phyloP scores from a whole-genome alignment of 2,329 filamentous ascomycete species.

The Aureobasidium sp. region DNA sequence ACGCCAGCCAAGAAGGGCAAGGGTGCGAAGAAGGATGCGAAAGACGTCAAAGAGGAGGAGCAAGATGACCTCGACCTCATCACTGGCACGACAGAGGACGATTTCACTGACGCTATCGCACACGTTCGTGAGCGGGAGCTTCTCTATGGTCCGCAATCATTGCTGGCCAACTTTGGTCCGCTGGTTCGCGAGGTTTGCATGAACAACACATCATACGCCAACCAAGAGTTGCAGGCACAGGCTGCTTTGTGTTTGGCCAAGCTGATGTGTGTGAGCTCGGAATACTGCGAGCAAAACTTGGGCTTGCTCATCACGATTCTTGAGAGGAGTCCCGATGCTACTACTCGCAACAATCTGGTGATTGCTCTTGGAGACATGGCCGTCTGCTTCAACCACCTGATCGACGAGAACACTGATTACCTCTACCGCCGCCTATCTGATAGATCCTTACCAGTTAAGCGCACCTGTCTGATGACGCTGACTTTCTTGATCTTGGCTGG shows the following conservation, averaged over 20 bases:
- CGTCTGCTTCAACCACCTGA: conserved; percentile 97
- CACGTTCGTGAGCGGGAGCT: conserved; percentile 81
- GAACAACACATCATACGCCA: conserved; percentile 86
- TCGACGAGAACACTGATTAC: conserved; percentile 98
- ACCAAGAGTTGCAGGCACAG: conserved; percentile 83
- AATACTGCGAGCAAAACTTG: conserved; percentile 92
- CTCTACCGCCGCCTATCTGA: conserved; percentile 90
- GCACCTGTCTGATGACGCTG: conserved; percentile 95
- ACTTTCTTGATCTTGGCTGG: conserved; percentile 96
- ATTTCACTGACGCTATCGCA: conserved; percentile 80
- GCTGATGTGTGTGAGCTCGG: conserved; percentile 94
- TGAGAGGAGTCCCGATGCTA: conserved; percentile 86
- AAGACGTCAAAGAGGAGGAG: conserved; percentile 53
- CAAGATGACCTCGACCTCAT: conserved; percentile 92
- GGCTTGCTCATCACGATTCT: conserved; percentile 95
- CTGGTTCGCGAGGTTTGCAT: conserved; percentile 89
- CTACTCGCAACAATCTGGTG: conserved; percentile 90
- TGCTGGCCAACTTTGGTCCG: conserved; percentile 86
- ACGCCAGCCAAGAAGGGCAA: conserved; percentile 32
- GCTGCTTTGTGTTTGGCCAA: conserved; percentile 93
- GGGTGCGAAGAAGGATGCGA: conserved; percentile 36
- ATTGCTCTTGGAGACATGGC: conserved; percentile 98
- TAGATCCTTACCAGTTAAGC: conserved; percentile 80
- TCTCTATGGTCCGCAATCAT: conserved; percentile 71
- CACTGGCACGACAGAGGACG: conserved; percentile 89